Evolutionary conservation across 2,329 filamentous ascomycete genomes (phyloP), one percentile per base, ranked within the genome.

Genomic region (Cladosporium sp.): DNA sequence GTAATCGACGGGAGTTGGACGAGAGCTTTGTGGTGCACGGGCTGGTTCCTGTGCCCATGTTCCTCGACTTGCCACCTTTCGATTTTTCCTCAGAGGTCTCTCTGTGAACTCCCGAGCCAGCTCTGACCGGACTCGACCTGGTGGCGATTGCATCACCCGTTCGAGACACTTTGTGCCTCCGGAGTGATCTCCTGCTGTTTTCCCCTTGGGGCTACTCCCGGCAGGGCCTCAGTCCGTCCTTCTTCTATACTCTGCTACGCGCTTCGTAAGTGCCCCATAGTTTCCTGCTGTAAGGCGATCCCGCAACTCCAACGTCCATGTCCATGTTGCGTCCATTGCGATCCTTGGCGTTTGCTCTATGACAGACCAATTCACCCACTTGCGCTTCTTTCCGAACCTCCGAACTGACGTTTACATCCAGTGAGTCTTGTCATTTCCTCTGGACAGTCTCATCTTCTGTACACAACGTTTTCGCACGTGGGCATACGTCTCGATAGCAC

Each of bases 181-280:
- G 55, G 55, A 58, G 55, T 41, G 24, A 58, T 58, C 55, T 58
- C 55, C 55, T 58, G n/a, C 10, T 41, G 34, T 34, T 8, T 58
- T 58, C 24, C 55, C 30, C 32, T 55, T 34, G 28, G 52, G 49
- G 52, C 28, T 32, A 24, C 11, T 12, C 14, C 10, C 52, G 18
- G 52, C 14, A 55, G 52, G 52, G 3, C 52, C 52, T 55, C 7
- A 24, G 52, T 32, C 52, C 52, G 28, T 30, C 30, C 12, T 5
- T 11, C 21, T 18, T 18, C 28, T 34, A 21, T 21, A 12, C 34
- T 36, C 32, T 12, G 52, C 52, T 32, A 30, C 28, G 10, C 52
- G 52, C 52, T 55, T 30, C 15, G 52, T 55, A 55, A 55, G 52
- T 55, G n/a, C 32, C 52, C 52, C 52, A 30, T 55, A 32, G 18